Evolutionary conservation across 2,329 filamentous ascomycete genomes (phyloP).

Genomic region (Cordyceps militaris): DNA sequence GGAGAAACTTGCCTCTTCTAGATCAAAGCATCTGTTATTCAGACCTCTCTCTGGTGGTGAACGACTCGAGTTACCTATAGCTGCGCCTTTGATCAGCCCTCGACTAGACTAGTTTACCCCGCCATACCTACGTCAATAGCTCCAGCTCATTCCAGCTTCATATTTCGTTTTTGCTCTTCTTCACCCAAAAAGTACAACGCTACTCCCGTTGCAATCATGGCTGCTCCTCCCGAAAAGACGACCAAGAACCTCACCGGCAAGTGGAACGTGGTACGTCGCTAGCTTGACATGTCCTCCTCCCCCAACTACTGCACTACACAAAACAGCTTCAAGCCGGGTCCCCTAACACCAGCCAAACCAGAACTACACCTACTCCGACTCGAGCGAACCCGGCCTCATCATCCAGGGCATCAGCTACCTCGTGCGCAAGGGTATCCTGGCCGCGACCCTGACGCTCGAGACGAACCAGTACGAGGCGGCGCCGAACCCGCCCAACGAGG

Average conservation of each 20-base stretch:
- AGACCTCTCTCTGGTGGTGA: not conserved
- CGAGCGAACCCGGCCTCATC: constrained; percentile 59
- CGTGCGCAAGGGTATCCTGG: constrained; percentile 61
- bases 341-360: constrained; percentile 27
- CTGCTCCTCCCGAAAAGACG: constrained; percentile 60
- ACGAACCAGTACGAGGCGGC: constrained; percentile 48
- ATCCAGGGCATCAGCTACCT: constrained; percentile 69
- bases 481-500: constrained; percentile 32
- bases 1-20: not conserved
- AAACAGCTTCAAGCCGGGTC: too few species aligned
- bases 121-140: not conserved
- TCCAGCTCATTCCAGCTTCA: not conserved
- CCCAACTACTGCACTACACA: not conserved
- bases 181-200: not conserved
- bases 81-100: too few species aligned
- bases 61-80: not conserved
- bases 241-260: constrained; percentile 61
- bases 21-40: not conserved
- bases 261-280: constrained; percentile 58
- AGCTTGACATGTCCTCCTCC: not conserved
- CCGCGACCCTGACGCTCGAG: constrained; percentile 62
- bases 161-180: not conserved
- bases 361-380: constrained; percentile 70
- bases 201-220: constrained; percentile 45
- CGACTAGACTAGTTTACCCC: not conserved